Conservation (phyloP, 306 rosid species). For the Vicia faba region DNA sequence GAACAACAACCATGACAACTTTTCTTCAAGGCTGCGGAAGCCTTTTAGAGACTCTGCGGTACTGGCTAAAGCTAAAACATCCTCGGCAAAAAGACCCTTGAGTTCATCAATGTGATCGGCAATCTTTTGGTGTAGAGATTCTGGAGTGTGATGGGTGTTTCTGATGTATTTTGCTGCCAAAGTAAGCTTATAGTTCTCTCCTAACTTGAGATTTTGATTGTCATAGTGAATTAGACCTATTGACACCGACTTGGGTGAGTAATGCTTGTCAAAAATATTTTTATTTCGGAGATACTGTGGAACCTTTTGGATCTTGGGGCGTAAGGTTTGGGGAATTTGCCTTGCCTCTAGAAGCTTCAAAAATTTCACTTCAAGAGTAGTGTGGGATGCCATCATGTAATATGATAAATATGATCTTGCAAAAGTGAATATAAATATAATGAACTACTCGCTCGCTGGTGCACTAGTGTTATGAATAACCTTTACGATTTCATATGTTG, state of each 20-base stretch:
- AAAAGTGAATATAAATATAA: neutral
- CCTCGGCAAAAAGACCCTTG: neutral
- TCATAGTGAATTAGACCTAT: conserved; percentile 34
- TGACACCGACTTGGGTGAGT: conserved; percentile 17
- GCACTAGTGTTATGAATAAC: too few species aligned
- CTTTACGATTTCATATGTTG: too few species aligned
- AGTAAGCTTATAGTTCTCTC: conserved; percentile 17
- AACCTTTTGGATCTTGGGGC: conserved; percentile 30
- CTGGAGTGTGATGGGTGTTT: too few species aligned
- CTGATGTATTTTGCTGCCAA: neutral
- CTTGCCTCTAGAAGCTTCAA: neutral
- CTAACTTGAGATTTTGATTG: neutral
- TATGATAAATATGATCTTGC: neutral
- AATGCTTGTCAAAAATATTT: neutral
- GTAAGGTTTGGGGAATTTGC: too few species aligned
- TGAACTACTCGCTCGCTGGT: too few species aligned
- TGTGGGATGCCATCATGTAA: conserved; percentile 4
- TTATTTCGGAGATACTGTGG: neutral
- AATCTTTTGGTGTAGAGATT: neutral
- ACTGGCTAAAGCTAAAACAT: neutral
- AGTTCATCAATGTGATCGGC: neutral
- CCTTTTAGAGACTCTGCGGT: neutral
- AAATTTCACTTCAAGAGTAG: neutral
- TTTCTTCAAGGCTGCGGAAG: neutral
- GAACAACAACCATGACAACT: neutral